Percentiles rank a stretch among this genome's conserved stretches.
These are phyloP conservation scores for Phytophthora citrophthora DNA, from an alignment of 352 stramenopile genomes.

Conservation along the genomic window DNA sequence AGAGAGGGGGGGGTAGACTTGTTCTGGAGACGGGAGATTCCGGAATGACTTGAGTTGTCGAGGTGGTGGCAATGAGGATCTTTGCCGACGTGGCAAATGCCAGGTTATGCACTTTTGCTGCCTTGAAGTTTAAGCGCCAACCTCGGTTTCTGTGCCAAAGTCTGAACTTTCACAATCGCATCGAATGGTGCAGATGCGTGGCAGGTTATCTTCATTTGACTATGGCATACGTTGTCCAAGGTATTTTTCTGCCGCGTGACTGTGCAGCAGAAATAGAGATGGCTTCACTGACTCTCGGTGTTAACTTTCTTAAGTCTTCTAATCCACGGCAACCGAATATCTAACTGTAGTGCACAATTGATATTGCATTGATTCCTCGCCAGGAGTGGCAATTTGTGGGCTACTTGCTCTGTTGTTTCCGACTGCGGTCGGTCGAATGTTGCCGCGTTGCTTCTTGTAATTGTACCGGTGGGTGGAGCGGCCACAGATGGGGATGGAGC, in stretches of 20 bases:
- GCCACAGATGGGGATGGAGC: conserved; percentile 14
- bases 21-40: conserved; percentile 24
- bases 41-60: conserved; percentile 16
- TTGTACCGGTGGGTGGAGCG: conserved; percentile 5
- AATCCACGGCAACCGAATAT: too few relatives aligned
- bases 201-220: background rate
- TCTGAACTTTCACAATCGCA: conserved; percentile 27
- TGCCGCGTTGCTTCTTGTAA: conserved; percentile 7
- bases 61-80: conserved; percentile 6
- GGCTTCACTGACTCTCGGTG: background rate
- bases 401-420: too few relatives aligned
- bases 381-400: too few relatives aligned
- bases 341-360: too few relatives aligned
- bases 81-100: conserved; percentile 25
- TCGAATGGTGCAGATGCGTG: conserved; percentile 7
- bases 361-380: too few relatives aligned
- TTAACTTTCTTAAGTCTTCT: too few relatives aligned
- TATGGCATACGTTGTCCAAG: background rate
- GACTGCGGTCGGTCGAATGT: background rate
- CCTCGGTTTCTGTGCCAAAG: conserved; percentile 7
- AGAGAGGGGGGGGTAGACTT: background rate
- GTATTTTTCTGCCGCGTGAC: conserved; percentile 4
- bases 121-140: conserved; percentile 15
- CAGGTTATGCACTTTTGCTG: background rate
- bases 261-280: conserved; percentile 9